Conservation (phyloP, 352 stramenopile species). For the Phytopythium aichiense region DNA sequence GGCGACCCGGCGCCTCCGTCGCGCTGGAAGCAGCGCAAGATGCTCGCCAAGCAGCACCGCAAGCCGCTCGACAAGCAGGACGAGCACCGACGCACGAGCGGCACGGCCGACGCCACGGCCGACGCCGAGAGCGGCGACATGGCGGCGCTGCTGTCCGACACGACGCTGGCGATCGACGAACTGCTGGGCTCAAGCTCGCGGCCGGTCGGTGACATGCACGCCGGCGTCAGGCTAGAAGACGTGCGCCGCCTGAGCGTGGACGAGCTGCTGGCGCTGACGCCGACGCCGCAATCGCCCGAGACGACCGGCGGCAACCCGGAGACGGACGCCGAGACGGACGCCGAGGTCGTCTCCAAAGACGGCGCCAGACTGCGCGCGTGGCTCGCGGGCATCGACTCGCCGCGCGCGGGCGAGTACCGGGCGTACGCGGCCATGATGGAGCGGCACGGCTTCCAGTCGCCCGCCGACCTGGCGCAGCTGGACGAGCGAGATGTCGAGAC, state of each 20-base stretch:
- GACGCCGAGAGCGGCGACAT: neutral
- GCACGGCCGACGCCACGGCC: conserved; percentile 18
- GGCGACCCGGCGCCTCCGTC: conserved; percentile 28
- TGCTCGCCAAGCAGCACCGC: conserved; percentile 19
- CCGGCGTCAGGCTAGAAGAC: conserved; percentile 28
- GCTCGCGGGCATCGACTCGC: conserved; percentile 48
- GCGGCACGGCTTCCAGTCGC: conserved; percentile 53
- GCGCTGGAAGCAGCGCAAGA: conserved; percentile 37
- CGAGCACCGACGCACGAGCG: conserved; percentile 6
- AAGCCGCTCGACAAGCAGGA: conserved; percentile 13
- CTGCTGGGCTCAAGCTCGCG: conserved; percentile 28
- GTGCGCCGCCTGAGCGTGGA: conserved; percentile 52
- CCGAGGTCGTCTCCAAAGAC: conserved; percentile 13
- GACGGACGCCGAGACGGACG: conserved; percentile 24
- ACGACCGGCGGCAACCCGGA: conserved; percentile 30
- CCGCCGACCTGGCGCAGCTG: conserved; percentile 55
- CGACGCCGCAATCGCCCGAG: conserved; percentile 22
- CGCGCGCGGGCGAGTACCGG: conserved; percentile 44
- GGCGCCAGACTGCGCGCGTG: conserved; percentile 34
- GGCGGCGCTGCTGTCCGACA: conserved; percentile 37
- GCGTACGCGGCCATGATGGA: conserved; percentile 59
- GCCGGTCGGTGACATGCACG: conserved; percentile 16
- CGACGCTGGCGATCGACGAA: conserved; percentile 44
- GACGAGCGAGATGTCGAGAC: conserved; percentile 68
- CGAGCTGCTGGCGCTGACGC: conserved; percentile 34